These are phyloP conservation scores for Puccinia horiana DNA, from an alignment of 1,284 basidiomycete genomes.

Conservation along the genomic window DNA sequence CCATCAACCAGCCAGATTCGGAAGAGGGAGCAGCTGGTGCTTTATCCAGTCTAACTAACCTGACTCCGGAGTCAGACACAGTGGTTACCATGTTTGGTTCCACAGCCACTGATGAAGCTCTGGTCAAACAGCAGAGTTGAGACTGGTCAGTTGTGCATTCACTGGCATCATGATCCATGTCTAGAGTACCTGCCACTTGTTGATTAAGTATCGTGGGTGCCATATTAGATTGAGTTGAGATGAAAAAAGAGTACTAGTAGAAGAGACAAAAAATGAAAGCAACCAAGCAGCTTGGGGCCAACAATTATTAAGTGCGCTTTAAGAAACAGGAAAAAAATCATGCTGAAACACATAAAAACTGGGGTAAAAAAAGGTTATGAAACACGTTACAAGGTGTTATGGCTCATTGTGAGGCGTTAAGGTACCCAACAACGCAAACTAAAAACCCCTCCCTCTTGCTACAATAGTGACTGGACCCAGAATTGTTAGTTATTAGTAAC, in stretches of 20 bases:
- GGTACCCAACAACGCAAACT: neutral
- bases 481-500: neutral
- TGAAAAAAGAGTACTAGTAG: neutral
- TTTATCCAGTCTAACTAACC: neutral
- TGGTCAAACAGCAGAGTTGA: neutral
- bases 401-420: neutral
- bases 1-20: neutral
- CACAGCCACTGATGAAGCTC: neutral
- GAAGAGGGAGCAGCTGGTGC: neutral
- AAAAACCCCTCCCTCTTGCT: neutral
- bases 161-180: neutral
- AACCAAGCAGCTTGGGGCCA: neutral
- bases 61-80: neutral
- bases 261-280: neutral
- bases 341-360: neutral
- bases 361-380: neutral
- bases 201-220: neutral
- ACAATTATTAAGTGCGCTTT: neutral
- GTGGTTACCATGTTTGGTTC: neutral
- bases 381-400: neutral
- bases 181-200: neutral
- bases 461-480: neutral
- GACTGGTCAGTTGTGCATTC: neutral
- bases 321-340: neutral
- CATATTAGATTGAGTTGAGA: neutral